A percentile compares a stretch with the other conserved stretches of the same genome.
Conservation (phyloP, 2,329 filamentous ascomycete species). For the Pseudogymnoascus sp. region DNA sequence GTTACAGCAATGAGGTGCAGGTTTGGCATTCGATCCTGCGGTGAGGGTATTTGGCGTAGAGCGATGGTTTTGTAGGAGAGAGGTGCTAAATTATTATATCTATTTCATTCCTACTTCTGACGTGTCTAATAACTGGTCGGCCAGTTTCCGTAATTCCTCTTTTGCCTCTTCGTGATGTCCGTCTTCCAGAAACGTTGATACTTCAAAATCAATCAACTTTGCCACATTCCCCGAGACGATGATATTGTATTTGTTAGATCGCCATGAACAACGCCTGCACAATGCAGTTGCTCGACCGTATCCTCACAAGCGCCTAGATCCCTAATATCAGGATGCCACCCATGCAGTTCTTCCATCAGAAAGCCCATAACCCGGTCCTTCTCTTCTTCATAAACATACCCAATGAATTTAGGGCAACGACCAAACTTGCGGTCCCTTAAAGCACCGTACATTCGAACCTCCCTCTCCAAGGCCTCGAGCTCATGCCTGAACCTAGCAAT, state of each 20-base stretch:
- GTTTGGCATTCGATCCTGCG: constrained; percentile 36
- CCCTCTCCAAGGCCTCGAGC: background rate
- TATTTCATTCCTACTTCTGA: background rate
- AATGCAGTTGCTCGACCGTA: background rate
- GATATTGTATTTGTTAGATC: constrained; percentile 8
- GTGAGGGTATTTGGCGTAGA: background rate
- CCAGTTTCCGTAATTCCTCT: background rate
- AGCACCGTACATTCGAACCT: background rate
- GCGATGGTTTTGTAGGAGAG: background rate
- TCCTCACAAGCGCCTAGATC: background rate
- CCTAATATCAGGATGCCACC: background rate
- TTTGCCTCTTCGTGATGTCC: background rate
- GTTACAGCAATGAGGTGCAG: constrained; percentile 74
- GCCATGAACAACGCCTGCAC: background rate
- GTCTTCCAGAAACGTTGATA: background rate
- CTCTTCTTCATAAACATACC: background rate
- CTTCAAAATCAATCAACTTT: constrained; percentile 2
- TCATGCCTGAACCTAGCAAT: background rate
- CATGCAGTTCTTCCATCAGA: background rate
- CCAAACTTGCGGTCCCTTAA: background rate
- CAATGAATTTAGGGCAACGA: background rate
- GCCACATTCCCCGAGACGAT: background rate
- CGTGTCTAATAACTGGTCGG: background rate
- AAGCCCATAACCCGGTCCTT: background rate
- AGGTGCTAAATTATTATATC: background rate